Percentiles rank a stretch among this genome's conserved stretches.
Conservation (phyloP, 1,284 basidiomycete genomes). For the Cryptococcus hybrid region DNA sequence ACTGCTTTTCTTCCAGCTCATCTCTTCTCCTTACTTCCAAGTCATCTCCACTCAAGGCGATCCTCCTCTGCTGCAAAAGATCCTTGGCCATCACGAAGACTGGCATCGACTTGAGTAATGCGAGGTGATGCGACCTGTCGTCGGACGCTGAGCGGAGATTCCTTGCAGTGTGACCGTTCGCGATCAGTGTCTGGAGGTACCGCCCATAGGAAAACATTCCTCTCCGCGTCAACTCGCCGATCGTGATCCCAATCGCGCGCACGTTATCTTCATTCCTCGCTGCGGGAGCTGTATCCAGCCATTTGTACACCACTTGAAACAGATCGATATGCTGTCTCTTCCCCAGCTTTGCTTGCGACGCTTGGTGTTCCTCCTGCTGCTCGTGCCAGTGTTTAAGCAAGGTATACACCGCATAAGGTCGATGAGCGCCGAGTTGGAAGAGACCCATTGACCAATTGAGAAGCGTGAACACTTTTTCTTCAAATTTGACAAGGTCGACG, state of each 20-base stretch:
- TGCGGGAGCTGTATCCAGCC: slow-evolving; percentile 70
- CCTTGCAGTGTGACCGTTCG: slow-evolving; percentile 58
- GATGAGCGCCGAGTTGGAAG: slow-evolving; percentile 78
- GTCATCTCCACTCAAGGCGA: slow-evolving; percentile 41
- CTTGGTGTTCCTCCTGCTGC: slow-evolving; percentile 25
- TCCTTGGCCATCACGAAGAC: slow-evolving; percentile 45
- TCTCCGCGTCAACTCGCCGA: slow-evolving; percentile 72
- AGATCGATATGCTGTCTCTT: slow-evolving; percentile 27
- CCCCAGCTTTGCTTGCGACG: slow-evolving; percentile 9
- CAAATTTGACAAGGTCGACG: slow-evolving; percentile 49
- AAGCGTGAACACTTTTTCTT: slow-evolving; percentile 69
- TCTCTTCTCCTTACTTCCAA: slow-evolving; percentile 18
- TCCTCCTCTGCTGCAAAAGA: slow-evolving; percentile 37
- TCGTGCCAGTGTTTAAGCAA: slow-evolving; percentile 71
- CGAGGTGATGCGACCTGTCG: slow-evolving; percentile 34
- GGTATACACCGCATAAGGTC: slow-evolving; percentile 75
- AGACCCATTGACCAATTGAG: slow-evolving; percentile 84
- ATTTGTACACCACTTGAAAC: slow-evolving; percentile 65
- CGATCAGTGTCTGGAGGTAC: slow-evolving; percentile 81
- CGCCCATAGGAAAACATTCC: slow-evolving; percentile 78
- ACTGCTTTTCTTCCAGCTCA: slow-evolving; percentile 31
- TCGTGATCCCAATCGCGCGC: slow-evolving; percentile 65
- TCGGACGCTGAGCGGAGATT: slow-evolving; percentile 3
- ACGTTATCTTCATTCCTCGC: slow-evolving; percentile 62
- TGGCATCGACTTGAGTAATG: slow-evolving; percentile 39